Base-by-base conservation (phyloP, 371 early-diverging fungal species). In the Mortierella polycephala region DNA sequence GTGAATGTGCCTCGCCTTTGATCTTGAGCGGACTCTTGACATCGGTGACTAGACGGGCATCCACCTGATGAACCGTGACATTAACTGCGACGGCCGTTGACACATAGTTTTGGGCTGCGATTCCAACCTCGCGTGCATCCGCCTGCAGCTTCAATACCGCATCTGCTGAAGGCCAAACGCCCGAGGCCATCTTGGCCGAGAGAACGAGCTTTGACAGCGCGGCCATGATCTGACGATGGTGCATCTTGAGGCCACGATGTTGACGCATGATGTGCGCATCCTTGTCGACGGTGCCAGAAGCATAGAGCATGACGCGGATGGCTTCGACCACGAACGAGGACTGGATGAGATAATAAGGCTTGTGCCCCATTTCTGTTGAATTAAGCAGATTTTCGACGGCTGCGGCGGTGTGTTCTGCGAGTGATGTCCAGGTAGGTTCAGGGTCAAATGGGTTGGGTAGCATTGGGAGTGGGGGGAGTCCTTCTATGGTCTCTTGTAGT, bases 151-250 rank as follows among this genome's bases (percentile, higher is more conserved):
- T 88, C 44, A 83, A 74, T 20, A 89, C 88, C 0, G 94, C 89
- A 73, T 93, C 93, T 0, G 95, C 89, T 13, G 94, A 90, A 30
- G 96, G 92, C 93, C 90, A 93, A 42, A 93, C 87, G 16, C 93
- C 89, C 0, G 94, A 84, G 5, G 95, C 94, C 11, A 93, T 85
- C 63, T 96, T 94, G 7, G 96, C 90, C 11, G 95, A 89, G 20
- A 97, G 84, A 14, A 95, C 88, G 44, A 98, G 82, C 62, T 93
- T 94, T 23, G 93, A 92, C 56, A 96, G 84, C 2, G 93, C 81
- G 6, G 90, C 90, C 87, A 94, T 92, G 64, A 97, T 88, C 44
- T 90, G 88, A 4, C 91, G 88, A 82, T 97, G 93, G 71, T 94
- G 90, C 45, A 87, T 83, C 68, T 91, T 87, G 23, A 97, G 84